Evolutionary conservation across 73 alveolate genomes (phyloP), one percentile per base, ranked within the genome.

Genomic region (Paramecium sexaurelia): DNA sequence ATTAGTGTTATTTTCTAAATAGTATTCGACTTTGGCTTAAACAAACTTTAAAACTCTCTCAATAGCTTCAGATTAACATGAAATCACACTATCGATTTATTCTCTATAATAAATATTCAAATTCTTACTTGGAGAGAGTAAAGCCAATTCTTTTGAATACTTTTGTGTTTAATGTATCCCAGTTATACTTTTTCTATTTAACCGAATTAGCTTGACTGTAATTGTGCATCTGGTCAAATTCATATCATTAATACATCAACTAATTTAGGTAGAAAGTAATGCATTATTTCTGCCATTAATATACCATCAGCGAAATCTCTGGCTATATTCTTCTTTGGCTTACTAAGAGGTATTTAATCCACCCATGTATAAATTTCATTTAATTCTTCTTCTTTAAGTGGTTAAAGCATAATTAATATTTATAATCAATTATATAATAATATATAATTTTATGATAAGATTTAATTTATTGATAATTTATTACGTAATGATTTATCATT

Each of bases 221-320:
- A 95, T 96, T 96, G 82, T 96, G 99, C 43, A 78, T 78, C 90
- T 78, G 55, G 5, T 24, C 39, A 41, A 24, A 24, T 29, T 22
- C 67, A 51, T 17, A 51, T 51, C 43, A 78, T 78, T 71, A 19
- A 24, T 51, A 96, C 93, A 73, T 96, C 99, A 39, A 96, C 97
- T 33, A 95, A 55, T 91, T 93, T 93, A 13, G 99, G 99, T 17
- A 96, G 78, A 73, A 92, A 95, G 85, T 93, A 92, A 92, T 95
- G 94, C 17, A 96, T 96, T 7, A 96, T 94, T 92, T 96, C 99
- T n/a, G 99, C 99, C 92, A 96, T 73, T 33, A 96, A 93, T 68
- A 96, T 96, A 19, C 98, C 99, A 93, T 97, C 99, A 26, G 98
- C 94, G 85, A 97, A 97, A 91, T 97, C 99, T 92, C 99, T 94